Evolutionary conservation across 2,329 filamentous ascomycete species (phyloP).

Genomic region (Zymoseptoria brevis): DNA sequence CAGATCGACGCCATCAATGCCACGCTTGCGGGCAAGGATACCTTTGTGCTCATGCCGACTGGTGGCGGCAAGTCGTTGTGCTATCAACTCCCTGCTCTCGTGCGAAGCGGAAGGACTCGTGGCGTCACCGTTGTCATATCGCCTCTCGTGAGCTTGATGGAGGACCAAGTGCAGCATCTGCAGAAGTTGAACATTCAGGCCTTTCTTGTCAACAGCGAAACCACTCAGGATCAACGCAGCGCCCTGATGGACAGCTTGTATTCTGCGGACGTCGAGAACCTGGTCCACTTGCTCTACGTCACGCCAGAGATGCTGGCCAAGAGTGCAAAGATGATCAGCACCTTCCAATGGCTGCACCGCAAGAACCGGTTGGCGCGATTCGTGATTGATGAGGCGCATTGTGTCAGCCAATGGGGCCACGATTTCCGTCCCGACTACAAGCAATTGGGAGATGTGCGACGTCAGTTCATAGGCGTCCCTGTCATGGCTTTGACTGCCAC

Average conservation of each 20-base stretch:
- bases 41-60: conserved; percentile 95
- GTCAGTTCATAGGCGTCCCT: conserved; percentile 68
- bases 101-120: conserved; percentile 68
- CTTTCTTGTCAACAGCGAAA: conserved; percentile 72
- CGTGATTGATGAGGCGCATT: conserved; percentile 98
- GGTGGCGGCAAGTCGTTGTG: conserved; percentile 95
- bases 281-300: conserved; percentile 82
- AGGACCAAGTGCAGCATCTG: conserved; percentile 87
- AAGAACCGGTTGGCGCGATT: conserved; percentile 72
- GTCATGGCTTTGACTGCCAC: conserved; percentile 94
- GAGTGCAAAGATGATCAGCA: conserved; percentile 59
- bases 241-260: conserved; percentile 59
- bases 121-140: conserved; percentile 95
- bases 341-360: conserved; percentile 59
- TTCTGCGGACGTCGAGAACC: conserved; percentile 59
- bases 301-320: conserved; percentile 95
- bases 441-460: conserved; percentile 64
- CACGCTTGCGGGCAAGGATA: conserved; percentile 76
- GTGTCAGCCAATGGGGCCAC: conserved; percentile 97
- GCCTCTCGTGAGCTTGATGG: conserved; percentile 89
- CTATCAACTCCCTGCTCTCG: conserved; percentile 85
- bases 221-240: conserved; percentile 52
- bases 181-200: conserved; percentile 68
- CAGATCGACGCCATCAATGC: conserved; percentile 95
- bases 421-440: conserved; percentile 98